phyloP scores from a whole-genome alignment of 805 yeast genomes.

The Torulaspora microellipsoides region DNA sequence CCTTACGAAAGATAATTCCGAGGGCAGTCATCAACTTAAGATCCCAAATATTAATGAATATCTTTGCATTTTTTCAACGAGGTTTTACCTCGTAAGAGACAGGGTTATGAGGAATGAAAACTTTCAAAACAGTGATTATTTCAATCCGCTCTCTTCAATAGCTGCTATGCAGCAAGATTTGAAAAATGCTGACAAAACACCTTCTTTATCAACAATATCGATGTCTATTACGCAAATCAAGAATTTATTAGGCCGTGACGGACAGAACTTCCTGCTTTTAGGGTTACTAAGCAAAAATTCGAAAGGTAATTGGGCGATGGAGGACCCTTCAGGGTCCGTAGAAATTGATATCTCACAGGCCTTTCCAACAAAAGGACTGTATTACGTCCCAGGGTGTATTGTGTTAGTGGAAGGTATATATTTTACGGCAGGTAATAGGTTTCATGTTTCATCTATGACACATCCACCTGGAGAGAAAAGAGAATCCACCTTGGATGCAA shows the following conservation, averaged over 20 bases:
- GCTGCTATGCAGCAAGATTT: constrained; percentile 22
- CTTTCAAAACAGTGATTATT: constrained; percentile 45
- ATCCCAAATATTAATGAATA: constrained; percentile 30
- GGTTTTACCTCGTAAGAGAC: constrained; percentile 64
- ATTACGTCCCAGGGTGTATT: constrained; percentile 69
- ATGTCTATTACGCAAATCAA: constrained; percentile 64
- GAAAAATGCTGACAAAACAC: constrained; percentile 10
- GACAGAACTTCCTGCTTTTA: constrained; percentile 65
- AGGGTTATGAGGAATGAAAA: constrained; percentile 69
- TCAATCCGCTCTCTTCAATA: constrained; percentile 36
- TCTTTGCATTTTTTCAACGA: constrained; percentile 43
- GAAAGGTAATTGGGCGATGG: constrained; percentile 68
- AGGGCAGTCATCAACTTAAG: constrained; percentile 9
- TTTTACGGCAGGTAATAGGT: constrained; percentile 58
- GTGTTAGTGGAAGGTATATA: constrained; percentile 83
- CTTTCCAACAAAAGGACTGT: constrained; percentile 58
- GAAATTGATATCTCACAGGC: constrained; percentile 62
- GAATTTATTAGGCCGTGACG: constrained; percentile 81
- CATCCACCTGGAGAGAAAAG: constrained; percentile 89
- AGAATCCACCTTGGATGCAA: constrained; percentile 57
- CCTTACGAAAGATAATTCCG: constrained; percentile 11
- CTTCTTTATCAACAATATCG: constrained; percentile 9
- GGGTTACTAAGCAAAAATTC: constrained; percentile 66
- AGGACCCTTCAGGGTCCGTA: constrained; percentile 75
- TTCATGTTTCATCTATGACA: constrained; percentile 69